These are phyloP conservation scores for Tillandsia fasciculata DNA, from an alignment of 176 grass and related monocot genomes.

Conservation along the genomic window DNA sequence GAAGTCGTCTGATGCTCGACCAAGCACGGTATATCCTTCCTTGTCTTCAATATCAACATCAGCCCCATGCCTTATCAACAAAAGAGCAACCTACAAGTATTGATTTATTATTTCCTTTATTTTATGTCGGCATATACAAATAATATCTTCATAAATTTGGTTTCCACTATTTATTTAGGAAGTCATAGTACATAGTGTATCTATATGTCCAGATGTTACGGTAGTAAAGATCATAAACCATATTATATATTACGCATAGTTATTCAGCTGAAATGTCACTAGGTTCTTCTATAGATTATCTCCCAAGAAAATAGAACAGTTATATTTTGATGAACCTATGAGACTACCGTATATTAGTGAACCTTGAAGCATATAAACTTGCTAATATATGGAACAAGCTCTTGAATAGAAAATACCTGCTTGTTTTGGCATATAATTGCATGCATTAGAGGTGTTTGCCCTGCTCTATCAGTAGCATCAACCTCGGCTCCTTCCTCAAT, in stretches of 20 bases:
- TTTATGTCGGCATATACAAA: neutral
- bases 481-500: slow-evolving; percentile 95
- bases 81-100: slow-evolving; percentile 49
- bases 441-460: slow-evolving; percentile 72
- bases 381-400: neutral
- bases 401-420: slow-evolving; percentile 39
- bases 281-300: neutral
- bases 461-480: slow-evolving; percentile 58
- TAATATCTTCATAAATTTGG: neutral
- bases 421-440: slow-evolving; percentile 69
- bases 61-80: slow-evolving; percentile 78
- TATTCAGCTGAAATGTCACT: neutral
- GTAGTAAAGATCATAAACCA: too few species aligned
- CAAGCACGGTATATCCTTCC: slow-evolving; percentile 84
- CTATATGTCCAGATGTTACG: too few species aligned
- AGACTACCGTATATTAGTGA: neutral
- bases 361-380: neutral
- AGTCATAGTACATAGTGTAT: too few species aligned
- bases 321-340: neutral
- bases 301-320: neutral
- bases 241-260: neutral
- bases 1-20: slow-evolving; percentile 50
- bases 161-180: too few species aligned
- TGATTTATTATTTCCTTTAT: neutral
- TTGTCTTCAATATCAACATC: slow-evolving; percentile 75